Percentiles rank a stretch among this genome's conserved stretches.
Conservation (phyloP, 148 eudicot genomes). For the Gaultheria prostrata region DNA sequence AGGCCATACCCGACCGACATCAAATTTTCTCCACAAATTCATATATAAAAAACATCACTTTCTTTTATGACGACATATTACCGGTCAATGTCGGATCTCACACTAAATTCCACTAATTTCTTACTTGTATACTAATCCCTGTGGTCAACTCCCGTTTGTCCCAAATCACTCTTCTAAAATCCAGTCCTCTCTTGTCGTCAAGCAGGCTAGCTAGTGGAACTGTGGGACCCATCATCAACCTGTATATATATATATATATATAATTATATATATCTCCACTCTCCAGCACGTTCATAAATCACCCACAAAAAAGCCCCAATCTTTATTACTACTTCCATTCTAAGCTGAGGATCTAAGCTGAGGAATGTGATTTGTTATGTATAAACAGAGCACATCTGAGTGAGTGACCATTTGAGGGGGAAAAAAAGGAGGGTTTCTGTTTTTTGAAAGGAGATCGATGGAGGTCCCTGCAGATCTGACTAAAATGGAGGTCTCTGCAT, state of each 20-base stretch:
- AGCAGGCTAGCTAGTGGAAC: neutral
- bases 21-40: too few species aligned
- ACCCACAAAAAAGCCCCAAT: neutral
- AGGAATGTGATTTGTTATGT: neutral
- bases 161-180: constrained; percentile 1
- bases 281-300: neutral
- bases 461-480: constrained; percentile 30
- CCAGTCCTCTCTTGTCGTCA: neutral
- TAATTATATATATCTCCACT: neutral
- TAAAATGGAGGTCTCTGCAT: neutral
- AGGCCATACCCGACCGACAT: too few species aligned
- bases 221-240: neutral
- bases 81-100: too few species aligned
- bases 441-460: constrained; percentile 27
- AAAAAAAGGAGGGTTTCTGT: neutral
- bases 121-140: neutral
- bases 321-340: neutral
- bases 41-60: too few species aligned
- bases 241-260: neutral
- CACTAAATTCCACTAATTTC: too few species aligned
- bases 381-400: neutral
- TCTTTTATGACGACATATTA: too few species aligned
- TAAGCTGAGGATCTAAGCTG: too few species aligned
- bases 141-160: neutral
- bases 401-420: neutral